Conservation (phyloP, 495 filamentous ascomycete genomes). For the Bryoglossum gracile region DNA sequence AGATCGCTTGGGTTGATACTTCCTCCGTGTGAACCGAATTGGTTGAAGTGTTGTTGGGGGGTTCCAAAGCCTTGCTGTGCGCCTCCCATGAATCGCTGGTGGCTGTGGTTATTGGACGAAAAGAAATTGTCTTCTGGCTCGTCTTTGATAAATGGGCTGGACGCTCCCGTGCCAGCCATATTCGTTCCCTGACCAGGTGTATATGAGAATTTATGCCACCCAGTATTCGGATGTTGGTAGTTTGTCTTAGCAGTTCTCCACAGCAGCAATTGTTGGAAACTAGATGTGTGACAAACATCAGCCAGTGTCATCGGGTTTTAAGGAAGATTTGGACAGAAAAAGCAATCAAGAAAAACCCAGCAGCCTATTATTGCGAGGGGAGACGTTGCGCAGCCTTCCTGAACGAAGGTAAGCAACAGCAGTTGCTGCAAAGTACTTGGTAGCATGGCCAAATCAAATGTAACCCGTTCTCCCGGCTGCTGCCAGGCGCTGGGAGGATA, state of each 20-base stretch:
- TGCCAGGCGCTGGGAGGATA: constrained; percentile 4
- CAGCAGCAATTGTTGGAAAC: constrained; percentile 14
- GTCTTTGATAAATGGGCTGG: constrained; percentile 68
- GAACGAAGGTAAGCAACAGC: neutral
- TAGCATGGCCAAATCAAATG: too few relatives aligned
- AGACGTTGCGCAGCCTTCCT: too few relatives aligned
- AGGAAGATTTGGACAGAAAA: constrained; percentile 1
- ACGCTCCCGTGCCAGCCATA: constrained; percentile 30
- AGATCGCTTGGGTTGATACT: constrained; percentile 85
- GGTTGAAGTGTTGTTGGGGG: constrained; percentile 58
- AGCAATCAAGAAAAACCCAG: constrained; percentile 10
- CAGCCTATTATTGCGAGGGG: neutral
- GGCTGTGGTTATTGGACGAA: constrained; percentile 39
- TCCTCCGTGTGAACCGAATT: constrained; percentile 56
- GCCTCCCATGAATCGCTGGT: constrained; percentile 40
- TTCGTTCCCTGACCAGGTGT: constrained; percentile 13
- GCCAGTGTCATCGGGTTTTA: constrained; percentile 5
- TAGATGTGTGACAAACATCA: constrained; percentile 23
- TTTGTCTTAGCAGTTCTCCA: constrained; percentile 10
- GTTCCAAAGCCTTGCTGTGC: constrained; percentile 54
- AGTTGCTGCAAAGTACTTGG: too few relatives aligned
- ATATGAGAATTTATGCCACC: constrained; percentile 9
- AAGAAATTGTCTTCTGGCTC: constrained; percentile 63
- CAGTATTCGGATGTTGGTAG: constrained; percentile 5
- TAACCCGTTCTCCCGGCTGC: neutral